Base-by-base conservation (phyloP, 2,329 filamentous ascomycete genomes). In the Cordyceps sp. region DNA sequence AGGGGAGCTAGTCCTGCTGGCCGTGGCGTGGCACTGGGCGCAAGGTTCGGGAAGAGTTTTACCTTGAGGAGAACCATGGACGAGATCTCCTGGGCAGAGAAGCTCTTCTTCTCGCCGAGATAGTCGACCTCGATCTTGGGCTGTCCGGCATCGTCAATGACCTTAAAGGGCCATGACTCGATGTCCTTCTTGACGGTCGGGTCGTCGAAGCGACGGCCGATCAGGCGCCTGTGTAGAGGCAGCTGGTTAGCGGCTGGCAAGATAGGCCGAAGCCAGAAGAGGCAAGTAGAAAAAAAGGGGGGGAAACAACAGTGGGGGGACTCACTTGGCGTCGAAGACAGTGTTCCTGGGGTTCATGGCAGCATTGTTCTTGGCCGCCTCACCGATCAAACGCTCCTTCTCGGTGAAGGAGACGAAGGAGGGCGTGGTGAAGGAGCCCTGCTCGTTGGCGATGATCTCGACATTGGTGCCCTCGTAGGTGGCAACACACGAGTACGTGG, bases 401-500 rank as follows among this genome's bases (percentile, higher is more conserved):
- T 88, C 78, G 58, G 85, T 94, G 77, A 98, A 98, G 51, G 84
- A 93, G 58, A 98, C 90, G 72, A 94, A 98, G 36, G 90, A 96
- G 47, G 90, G 90, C 43, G 90, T 96, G 57, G 90, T 96, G 69
- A 93, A 93, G 67, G 76, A 86, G 73, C 88, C 88, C 78, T 96
- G 88, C 75, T 96, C 88, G 69, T 96, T 96, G 79, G 88, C 88
- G 62, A 96, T 94, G 73, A 98, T 98, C 65, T 98, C 90, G 61
- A 96, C 88, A 78, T 93, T 94, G 72, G 74, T 88, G 61, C 90
- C 90, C 69, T 96, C 90, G 69, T 96, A 98, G 65, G 81, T 92
- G 66, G 90, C 90, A 68, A 96, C 90, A 66, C 90, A 98, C 56
- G 90, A 96, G 77, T 98, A 98, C 64, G 90, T 98, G 51, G 90